These are phyloP conservation scores for Phialophora tarda DNA, from an alignment of 2,329 filamentous ascomycete species.

Conservation along the genomic window DNA sequence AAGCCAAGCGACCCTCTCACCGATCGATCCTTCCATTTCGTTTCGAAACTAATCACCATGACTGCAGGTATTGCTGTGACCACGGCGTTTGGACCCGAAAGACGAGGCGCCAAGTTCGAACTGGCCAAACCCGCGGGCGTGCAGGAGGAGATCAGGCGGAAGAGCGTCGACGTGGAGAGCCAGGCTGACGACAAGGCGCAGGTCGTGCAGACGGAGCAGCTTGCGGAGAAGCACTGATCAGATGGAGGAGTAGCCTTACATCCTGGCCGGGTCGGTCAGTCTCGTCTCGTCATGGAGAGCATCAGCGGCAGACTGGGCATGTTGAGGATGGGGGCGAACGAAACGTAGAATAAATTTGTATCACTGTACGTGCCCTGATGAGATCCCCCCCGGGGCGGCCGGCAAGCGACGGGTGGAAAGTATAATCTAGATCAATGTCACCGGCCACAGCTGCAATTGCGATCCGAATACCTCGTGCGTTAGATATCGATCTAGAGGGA, in stretches of 20 bases:
- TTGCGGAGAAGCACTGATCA: constrained; percentile 23
- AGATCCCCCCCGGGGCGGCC: too few relatives aligned
- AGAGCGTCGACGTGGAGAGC: constrained; percentile 24
- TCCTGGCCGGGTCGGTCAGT: neutral
- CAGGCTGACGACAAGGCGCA: constrained; percentile 17
- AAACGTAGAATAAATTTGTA: neutral
- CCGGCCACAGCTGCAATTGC: neutral
- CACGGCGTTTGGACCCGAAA: constrained; percentile 74
- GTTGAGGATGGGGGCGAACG: too few relatives aligned
- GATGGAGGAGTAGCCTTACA: neutral
- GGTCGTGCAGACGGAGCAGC: constrained; percentile 15
- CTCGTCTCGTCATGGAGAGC: neutral
- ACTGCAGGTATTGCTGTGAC: constrained; percentile 67
- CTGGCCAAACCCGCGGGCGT: constrained; percentile 58
- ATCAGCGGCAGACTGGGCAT: neutral
- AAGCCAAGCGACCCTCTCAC: neutral
- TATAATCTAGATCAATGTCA: neutral
- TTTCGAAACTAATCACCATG: neutral
- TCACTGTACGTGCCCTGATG: neutral
- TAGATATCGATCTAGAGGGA: neutral
- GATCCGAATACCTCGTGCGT: neutral
- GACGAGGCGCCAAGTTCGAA: constrained; percentile 73
- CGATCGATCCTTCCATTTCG: neutral
- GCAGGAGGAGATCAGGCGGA: constrained; percentile 20
- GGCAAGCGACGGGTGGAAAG: neutral